Conservation (phyloP, 805 yeast species). For the Candida jianshihensis region DNA sequence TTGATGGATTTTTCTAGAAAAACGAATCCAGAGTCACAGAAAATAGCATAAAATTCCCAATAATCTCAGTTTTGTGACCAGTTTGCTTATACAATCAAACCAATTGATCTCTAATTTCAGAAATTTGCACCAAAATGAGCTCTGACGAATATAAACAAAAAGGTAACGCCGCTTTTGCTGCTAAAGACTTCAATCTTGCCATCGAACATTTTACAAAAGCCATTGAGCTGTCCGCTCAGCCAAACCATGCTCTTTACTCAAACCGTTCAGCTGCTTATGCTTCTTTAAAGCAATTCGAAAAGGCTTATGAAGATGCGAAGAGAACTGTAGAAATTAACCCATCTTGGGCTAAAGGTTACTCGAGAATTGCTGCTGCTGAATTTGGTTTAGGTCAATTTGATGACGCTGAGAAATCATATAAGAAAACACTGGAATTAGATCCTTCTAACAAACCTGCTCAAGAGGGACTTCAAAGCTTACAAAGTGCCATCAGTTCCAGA, state of each 20-base stretch:
- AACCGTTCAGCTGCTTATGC: conserved; percentile 92
- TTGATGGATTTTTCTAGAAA: no score
- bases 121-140: conserved; percentile 30
- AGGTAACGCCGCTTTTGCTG: conserved; percentile 89
- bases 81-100: no score
- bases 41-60: no score
- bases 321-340: conserved; percentile 76
- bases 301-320: conserved; percentile 81
- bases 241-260: conserved; percentile 89
- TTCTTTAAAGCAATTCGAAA: conserved; percentile 61
- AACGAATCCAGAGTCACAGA: background rate
- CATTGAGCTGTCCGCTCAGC: conserved; percentile 68
- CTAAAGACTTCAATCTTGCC: conserved; percentile 78
- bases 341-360: conserved; percentile 92
- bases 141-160: conserved; percentile 80
- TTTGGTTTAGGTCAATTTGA: conserved; percentile 79
- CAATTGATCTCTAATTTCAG: background rate
- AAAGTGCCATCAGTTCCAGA: conserved; percentile 46
- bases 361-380: conserved; percentile 88
- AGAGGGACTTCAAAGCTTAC: conserved; percentile 69
- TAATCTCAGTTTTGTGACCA: no score
- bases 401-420: conserved; percentile 64
- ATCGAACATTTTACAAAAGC: conserved; percentile 77
- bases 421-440: conserved; percentile 77
- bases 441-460: conserved; percentile 79